These are phyloP conservation scores for Ustilaginoidea virens DNA, from an alignment of 2,329 filamentous ascomycete genomes.

Conservation along the genomic window DNA sequence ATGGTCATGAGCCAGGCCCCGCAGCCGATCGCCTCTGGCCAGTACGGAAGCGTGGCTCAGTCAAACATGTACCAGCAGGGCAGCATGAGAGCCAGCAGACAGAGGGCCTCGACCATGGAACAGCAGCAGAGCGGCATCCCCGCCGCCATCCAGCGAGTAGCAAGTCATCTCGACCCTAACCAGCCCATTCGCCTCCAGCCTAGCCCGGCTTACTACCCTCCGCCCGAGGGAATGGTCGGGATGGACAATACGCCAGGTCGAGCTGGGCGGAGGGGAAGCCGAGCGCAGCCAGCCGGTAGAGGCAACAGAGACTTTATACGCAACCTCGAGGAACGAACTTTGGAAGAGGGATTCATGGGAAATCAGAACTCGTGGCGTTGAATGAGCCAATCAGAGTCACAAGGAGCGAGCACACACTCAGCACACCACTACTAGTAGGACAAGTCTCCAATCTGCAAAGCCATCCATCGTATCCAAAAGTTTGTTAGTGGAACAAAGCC, in stretches of 20 bases:
- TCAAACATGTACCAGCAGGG: slow-evolving; percentile 47
- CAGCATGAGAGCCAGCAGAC: slow-evolving; percentile 56
- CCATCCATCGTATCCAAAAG: too few species aligned
- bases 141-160: slow-evolving; percentile 81
- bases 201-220: slow-evolving; percentile 93
- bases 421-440: background rate
- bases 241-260: slow-evolving; percentile 42
- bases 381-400: slow-evolving; percentile 4
- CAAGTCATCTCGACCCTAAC: slow-evolving; percentile 87
- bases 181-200: slow-evolving; percentile 89
- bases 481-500: too few species aligned
- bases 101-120: slow-evolving; percentile 92
- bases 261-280: slow-evolving; percentile 60
- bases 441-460: background rate
- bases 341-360: slow-evolving; percentile 82
- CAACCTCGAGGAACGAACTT: slow-evolving; percentile 81
- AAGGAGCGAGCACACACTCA: background rate
- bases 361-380: slow-evolving; percentile 55
- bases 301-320: slow-evolving; percentile 81
- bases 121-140: slow-evolving; percentile 88
- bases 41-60: slow-evolving; percentile 42
- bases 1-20: slow-evolving; percentile 55
- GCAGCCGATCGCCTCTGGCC: slow-evolving; percentile 49
- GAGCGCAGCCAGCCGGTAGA: slow-evolving; percentile 44
- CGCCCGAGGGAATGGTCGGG: slow-evolving; percentile 63